phyloP scores from a whole-genome alignment of 2,329 filamentous ascomycete genomes.

The Hymenoscyphus scutula region DNA sequence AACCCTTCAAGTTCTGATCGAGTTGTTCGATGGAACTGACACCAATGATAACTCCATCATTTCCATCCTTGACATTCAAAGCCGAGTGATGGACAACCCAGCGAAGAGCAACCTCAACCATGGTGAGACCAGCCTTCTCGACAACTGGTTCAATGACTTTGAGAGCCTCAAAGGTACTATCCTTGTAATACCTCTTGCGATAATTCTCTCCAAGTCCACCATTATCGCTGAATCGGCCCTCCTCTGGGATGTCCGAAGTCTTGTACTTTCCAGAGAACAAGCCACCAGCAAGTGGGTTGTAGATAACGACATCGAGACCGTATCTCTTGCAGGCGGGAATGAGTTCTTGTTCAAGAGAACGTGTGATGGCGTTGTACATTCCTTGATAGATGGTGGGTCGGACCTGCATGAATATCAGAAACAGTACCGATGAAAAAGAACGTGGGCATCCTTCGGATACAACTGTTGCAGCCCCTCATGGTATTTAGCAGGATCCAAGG shows the following conservation, averaged over 20 bases:
- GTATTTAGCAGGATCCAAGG: no score
- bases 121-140: conserved; percentile 55
- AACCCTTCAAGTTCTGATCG: conserved; percentile 41
- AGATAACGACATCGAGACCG: conserved; percentile 74
- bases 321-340: conserved; percentile 70
- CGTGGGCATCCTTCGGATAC: no score
- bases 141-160: conserved; percentile 58
- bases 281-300: conserved; percentile 80
- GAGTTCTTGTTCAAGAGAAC: conserved; percentile 72
- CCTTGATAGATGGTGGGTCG: conserved; percentile 69
- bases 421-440: not conserved
- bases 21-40: conserved; percentile 42
- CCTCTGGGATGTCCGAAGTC: conserved; percentile 53
- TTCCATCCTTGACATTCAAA: conserved; percentile 49
- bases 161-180: conserved; percentile 60
- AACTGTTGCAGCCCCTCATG: not conserved
- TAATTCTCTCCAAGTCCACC: conserved; percentile 48
- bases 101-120: conserved; percentile 59
- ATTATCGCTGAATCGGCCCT: conserved; percentile 68
- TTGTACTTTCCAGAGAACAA: conserved; percentile 70
- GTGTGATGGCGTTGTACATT: conserved; percentile 82
- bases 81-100: conserved; percentile 59
- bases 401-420: conserved; percentile 43
- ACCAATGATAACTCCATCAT: conserved; percentile 44
- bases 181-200: conserved; percentile 60